These are phyloP conservation scores for Sicyos edulis DNA, from an alignment of 306 rosid species.

Conservation along the genomic window DNA sequence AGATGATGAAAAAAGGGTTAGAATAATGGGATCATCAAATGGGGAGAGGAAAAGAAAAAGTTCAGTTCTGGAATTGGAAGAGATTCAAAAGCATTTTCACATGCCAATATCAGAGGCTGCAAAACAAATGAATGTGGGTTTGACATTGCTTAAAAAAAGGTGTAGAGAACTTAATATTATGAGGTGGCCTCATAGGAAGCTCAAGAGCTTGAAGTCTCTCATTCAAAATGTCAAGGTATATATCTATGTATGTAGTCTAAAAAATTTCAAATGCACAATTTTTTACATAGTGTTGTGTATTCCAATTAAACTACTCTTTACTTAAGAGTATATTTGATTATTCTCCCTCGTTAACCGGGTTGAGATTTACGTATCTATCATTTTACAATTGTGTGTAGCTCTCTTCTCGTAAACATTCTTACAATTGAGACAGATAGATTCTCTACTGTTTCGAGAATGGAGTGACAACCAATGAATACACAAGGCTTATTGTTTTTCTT, in stretches of 20 bases:
- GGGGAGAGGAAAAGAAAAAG: constrained; percentile 6
- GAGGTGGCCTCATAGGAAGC: constrained; percentile 85
- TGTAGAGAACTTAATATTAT: constrained; percentile 70
- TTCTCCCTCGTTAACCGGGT: no score
- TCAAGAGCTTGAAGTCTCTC: constrained; percentile 62
- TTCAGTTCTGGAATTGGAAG: constrained; percentile 30
- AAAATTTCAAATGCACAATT: no score
- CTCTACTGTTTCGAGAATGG: no score
- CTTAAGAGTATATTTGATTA: no score
- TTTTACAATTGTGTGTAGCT: no score
- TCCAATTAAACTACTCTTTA: no score
- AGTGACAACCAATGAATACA: no score
- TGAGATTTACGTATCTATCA: no score
- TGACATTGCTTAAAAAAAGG: constrained; percentile 60
- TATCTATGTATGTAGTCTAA: neutral
- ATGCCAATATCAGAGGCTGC: constrained; percentile 67
- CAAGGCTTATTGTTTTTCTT: no score
- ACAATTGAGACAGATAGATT: no score
- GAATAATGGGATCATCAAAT: neutral
- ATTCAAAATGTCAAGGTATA: constrained; percentile 58
- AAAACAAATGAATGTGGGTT: constrained; percentile 55
- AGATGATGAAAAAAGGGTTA: constrained; percentile 13
- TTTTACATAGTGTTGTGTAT: no score
- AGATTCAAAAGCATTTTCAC: constrained; percentile 44
- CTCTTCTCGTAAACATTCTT: no score